Base-by-base conservation (phyloP, 306 rosid genomes). In the Fagus crenata region DNA sequence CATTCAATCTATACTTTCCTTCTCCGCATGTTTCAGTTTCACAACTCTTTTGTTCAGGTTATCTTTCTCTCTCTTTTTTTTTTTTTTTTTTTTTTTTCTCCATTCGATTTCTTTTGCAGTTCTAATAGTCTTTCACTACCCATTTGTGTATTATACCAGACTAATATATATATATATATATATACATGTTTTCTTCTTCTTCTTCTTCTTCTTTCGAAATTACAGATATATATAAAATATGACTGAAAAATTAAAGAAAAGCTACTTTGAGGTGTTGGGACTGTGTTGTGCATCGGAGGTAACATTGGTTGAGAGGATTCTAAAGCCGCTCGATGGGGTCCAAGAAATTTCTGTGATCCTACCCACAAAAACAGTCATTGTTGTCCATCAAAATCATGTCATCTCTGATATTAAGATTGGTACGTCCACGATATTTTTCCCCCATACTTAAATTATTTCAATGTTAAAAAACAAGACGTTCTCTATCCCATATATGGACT, bases 231-330 rank as follows among this genome's bases (percentile, higher is more conserved):
- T 3, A 18, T 58, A 58, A 58, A 58, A 18, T 58, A 58, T 58
- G 64, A 5, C 64, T 58, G 64, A 78, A 55, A 80, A 72, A 74
- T 18, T 87, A 61, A 87, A 92, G 81, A 92, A 87, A 55, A 95
- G 90, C 82, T 90, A 95, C 75, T 92, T 92, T 55, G 97, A 95
- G 51, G 98, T 95, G 43, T 14, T 95, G 75, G 98, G 98, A 0
- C 41, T 95, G n/a, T 95, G 98, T 49, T 95, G 98, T 28, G 85
- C 98, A 0, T 95, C 98, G 0, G 98, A 95, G 76, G 90, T 92
- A 0, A 88, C 96, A 0, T 28, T 92, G 22, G 76, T 95, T 1
- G 91, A 95, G 67, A 89, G 88, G 60, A 90, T 90, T 8, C 77
- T 95, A 9, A 89, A 86, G 53, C 87, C 85, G 17, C 89, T 92